Percentiles rank a stretch among this genome's conserved stretches.
phyloP scores from a whole-genome alignment of 768 basidiomycete species.

The Pisolithus orientalis region DNA sequence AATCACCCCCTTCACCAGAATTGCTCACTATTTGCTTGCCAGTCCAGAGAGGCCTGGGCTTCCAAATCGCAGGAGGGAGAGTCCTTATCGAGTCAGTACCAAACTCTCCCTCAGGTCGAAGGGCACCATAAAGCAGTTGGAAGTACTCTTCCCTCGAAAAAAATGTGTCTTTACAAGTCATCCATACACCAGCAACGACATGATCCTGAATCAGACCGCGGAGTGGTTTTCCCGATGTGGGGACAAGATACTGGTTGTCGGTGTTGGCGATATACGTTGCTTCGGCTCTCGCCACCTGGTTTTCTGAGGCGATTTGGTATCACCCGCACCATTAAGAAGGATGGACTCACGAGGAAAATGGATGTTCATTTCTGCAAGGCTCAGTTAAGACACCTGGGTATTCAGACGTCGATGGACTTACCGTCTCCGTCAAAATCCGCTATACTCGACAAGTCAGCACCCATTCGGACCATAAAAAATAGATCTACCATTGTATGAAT shows the following conservation, averaged over 20 bases:
- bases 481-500: constrained; percentile 88
- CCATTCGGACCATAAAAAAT: constrained; percentile 3
- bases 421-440: constrained; percentile 94
- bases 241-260: constrained; percentile 98
- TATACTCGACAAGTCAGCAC: constrained; percentile 20
- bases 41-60: constrained; percentile 88
- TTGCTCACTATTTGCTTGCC: constrained; percentile 88
- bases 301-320: constrained; percentile 49
- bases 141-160: constrained; percentile 95
- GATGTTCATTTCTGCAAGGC: constrained; percentile 88
- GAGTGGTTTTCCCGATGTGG: constrained; percentile 95
- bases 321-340: neutral
- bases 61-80: constrained; percentile 88
- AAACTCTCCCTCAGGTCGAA: constrained; percentile 75
- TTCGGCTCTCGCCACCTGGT: constrained; percentile 91
- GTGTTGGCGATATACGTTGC: constrained; percentile 94
- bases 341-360: constrained; percentile 87
- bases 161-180: constrained; percentile 94
- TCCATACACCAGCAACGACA: constrained; percentile 98
- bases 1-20: neutral
- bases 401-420: constrained; percentile 25
- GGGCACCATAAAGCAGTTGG: constrained; percentile 90
- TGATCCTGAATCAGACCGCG: constrained; percentile 99
- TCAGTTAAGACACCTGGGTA: constrained; percentile 2
- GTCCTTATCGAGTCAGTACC: constrained; percentile 60